Evolutionary conservation across 225 moss, liverwort and hornwort species (phyloP).

Genomic region (Lunularia cruciata): DNA sequence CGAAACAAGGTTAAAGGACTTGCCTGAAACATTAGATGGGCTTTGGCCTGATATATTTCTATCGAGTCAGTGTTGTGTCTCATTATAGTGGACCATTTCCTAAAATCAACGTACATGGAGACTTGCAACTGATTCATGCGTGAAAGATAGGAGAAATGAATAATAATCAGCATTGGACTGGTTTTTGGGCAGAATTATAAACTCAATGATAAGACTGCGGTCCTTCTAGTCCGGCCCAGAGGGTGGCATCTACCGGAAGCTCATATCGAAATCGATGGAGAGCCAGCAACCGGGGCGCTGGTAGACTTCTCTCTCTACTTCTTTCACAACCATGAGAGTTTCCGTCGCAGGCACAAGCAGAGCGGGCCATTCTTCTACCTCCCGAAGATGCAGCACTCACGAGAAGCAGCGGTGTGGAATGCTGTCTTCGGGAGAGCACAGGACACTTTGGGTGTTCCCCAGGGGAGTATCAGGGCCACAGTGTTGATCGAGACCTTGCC

Average conservation of each 20-base stretch:
- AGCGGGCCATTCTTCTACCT: constrained; percentile 84
- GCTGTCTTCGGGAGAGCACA: constrained; percentile 68
- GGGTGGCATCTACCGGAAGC: constrained; percentile 81
- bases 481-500: constrained; percentile 83
- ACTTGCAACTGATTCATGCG: background rate
- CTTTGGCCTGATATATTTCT: background rate
- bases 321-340: constrained; percentile 65
- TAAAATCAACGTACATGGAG: too few relatives aligned
- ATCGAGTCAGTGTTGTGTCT: background rate
- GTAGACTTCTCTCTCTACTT: constrained; percentile 79
- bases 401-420: constrained; percentile 82
- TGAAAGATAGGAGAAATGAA: too few relatives aligned
- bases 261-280: constrained; percentile 76
- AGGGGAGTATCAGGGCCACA: constrained; percentile 66
- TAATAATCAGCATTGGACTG: background rate
- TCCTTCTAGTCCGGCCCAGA: constrained; percentile 63
- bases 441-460: constrained; percentile 48
- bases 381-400: constrained; percentile 85
- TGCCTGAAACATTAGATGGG: background rate
- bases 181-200: constrained; percentile 35
- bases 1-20: constrained; percentile 43
- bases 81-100: background rate
- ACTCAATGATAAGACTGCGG: constrained; percentile 57
- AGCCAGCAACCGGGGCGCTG: constrained; percentile 66
- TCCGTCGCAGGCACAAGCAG: constrained; percentile 59